phyloP scores from a whole-genome alignment of 1,139 yeast species.

The Blastobotrys ciferrii region DNA sequence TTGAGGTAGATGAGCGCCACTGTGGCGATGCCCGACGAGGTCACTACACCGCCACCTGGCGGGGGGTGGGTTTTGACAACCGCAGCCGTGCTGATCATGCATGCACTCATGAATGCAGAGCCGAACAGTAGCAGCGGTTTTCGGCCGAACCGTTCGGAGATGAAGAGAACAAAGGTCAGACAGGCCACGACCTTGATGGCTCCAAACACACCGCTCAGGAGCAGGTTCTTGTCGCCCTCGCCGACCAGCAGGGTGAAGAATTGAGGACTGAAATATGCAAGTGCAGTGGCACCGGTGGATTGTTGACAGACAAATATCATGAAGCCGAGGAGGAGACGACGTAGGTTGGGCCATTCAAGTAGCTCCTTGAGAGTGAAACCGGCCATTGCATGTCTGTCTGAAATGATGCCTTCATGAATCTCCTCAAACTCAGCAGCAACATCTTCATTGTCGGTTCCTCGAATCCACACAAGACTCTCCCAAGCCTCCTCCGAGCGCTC shows the following conservation, averaged over 20 bases:
- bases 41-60: constrained; percentile 5
- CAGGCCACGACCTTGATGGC: constrained; percentile 22
- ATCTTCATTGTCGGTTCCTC: not conserved
- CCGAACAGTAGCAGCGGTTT: constrained; percentile 9
- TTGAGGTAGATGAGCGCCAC: constrained; percentile 11
- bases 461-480: constrained; percentile 6
- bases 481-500: constrained; percentile 8
- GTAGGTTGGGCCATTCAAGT: constrained; percentile 9
- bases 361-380: constrained; percentile 10
- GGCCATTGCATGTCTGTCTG: constrained; percentile 5
- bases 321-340: constrained; percentile 18
- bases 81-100: constrained; percentile 13
- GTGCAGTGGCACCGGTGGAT: constrained; percentile 67
- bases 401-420: constrained; percentile 9
- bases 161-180: constrained; percentile 8
- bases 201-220: constrained; percentile 30
- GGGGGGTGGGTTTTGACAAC: constrained; percentile 11
- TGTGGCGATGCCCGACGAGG: constrained; percentile 11
- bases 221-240: constrained; percentile 41
- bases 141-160: constrained; percentile 15
- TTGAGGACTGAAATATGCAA: constrained; percentile 66
- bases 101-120: constrained; percentile 11
- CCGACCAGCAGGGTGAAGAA: constrained; percentile 51
- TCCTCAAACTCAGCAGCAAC: constrained; percentile 12
- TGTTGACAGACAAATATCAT: constrained; percentile 55